These are phyloP conservation scores for Amanita rimosa DNA, from an alignment of 768 basidiomycete species.

Conservation along the genomic window DNA sequence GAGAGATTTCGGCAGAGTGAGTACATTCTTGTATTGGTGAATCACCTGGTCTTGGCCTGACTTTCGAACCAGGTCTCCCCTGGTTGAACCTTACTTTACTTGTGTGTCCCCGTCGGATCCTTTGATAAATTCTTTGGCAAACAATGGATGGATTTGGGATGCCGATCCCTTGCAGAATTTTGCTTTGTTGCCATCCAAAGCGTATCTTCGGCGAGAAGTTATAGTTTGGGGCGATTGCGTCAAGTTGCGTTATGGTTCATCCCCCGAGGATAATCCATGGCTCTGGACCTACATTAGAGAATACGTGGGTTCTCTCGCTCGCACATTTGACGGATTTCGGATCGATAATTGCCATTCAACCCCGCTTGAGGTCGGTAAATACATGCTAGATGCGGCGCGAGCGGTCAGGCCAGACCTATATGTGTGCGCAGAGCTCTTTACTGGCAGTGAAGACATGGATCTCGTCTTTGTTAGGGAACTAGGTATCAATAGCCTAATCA, in stretches of 20 bases:
- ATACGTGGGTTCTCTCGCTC: constrained; percentile 76
- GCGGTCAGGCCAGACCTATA: constrained; percentile 88
- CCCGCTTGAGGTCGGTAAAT: constrained; percentile 91
- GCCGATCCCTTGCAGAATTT: constrained; percentile 94
- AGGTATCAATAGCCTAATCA: constrained; percentile 87
- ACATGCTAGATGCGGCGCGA: constrained; percentile 85
- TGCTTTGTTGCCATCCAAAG: constrained; percentile 84
- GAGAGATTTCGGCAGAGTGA: constrained; percentile 65
- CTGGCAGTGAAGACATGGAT: constrained; percentile 92
- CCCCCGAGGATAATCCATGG: constrained; percentile 80
- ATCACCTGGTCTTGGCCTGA: constrained; percentile 7
- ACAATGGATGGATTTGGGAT: constrained; percentile 99
- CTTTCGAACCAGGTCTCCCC: constrained; percentile 44
- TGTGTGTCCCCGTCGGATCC: constrained; percentile 45
- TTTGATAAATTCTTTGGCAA: constrained; percentile 73
- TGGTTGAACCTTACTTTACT: constrained; percentile 92
- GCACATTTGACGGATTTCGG: constrained; percentile 88
- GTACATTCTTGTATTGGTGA: constrained; percentile 16
- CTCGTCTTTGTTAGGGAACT: constrained; percentile 81
- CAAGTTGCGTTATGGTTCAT: constrained; percentile 87
- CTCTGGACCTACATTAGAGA: constrained; percentile 85
- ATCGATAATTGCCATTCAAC: constrained; percentile 99
- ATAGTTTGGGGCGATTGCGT: constrained; percentile 99
- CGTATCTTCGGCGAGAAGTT: constrained; percentile 91
- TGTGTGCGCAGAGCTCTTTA: constrained; percentile 94